Conservation (phyloP, 2,329 filamentous ascomycete species). For the Sporothrix phasma region DNA sequence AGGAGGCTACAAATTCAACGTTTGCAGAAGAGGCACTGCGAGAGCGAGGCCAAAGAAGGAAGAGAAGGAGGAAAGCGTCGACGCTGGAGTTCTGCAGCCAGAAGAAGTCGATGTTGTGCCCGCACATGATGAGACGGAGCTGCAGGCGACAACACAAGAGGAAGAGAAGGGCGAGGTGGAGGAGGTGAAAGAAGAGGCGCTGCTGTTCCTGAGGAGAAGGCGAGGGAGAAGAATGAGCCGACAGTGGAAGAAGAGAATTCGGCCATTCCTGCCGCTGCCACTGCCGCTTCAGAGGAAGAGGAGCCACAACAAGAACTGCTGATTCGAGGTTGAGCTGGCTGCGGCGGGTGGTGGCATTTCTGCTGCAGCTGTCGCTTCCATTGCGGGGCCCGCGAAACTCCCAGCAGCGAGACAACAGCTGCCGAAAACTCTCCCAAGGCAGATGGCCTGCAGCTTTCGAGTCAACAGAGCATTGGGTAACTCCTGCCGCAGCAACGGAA, state of each 20-base stretch:
- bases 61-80: neutral
- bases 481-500: neutral
- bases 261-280: neutral
- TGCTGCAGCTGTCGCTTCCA: neutral
- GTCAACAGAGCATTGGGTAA: neutral
- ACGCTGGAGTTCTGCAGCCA: neutral
- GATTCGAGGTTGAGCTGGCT: neutral
- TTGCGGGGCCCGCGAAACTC: neutral
- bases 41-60: neutral
- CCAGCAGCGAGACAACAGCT: neutral
- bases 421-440: neutral
- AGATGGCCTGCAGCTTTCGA: neutral
- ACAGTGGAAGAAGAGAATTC: neutral
- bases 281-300: neutral
- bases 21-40: neutral
- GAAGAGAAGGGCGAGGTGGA: neutral
- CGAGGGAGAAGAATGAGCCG: neutral
- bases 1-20: neutral
- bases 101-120: neutral
- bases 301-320: neutral
- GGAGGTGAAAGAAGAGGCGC: neutral
- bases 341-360: neutral
- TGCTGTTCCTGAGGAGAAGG: neutral
- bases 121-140: neutral
- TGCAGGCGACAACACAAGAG: neutral